A percentile compares a stretch with the other conserved stretches of the same genome.
phyloP scores from a whole-genome alignment of 352 stramenopile genomes.

The Phytophthora agathidicida region DNA sequence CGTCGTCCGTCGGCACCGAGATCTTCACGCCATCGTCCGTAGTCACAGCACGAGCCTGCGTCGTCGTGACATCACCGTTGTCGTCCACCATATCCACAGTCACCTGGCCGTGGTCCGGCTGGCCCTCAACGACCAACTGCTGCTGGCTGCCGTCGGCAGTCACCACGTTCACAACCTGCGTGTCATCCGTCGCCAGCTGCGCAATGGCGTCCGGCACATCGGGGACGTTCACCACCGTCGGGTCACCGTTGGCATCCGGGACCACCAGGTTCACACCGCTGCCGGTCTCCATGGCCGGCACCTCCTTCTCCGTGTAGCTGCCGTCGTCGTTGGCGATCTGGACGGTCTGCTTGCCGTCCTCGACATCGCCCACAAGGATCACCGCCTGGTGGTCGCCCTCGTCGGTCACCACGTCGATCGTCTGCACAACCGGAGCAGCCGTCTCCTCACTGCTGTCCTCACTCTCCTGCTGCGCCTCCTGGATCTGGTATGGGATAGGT shows the following conservation, averaged over 20 bases:
- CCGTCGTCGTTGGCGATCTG: constrained; percentile 15
- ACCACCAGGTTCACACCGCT: constrained; percentile 28
- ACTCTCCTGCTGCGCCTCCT: neutral
- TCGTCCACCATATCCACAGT: neutral
- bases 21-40: neutral
- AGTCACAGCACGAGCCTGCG: neutral
- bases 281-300: constrained; percentile 9
- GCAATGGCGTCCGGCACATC: neutral
- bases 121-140: constrained; percentile 19
- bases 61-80: neutral
- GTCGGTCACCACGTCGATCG: neutral
- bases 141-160: constrained; percentile 3
- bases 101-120: constrained; percentile 5
- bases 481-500: neutral
- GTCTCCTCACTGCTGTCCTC: neutral
- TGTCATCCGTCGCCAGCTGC: neutral
- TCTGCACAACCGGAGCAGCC: neutral
- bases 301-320: constrained; percentile 24
- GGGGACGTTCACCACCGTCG: constrained; percentile 21
- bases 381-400: neutral
- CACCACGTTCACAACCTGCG: constrained; percentile 21
- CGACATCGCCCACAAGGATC: constrained; percentile 18
- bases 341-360: constrained; percentile 19
- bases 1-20: neutral
- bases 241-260: constrained; percentile 15